Evolutionary conservation across 2,329 filamentous ascomycete genomes (phyloP), one percentile per base, ranked within the genome.

Genomic region (Penicillium vulpinum): DNA sequence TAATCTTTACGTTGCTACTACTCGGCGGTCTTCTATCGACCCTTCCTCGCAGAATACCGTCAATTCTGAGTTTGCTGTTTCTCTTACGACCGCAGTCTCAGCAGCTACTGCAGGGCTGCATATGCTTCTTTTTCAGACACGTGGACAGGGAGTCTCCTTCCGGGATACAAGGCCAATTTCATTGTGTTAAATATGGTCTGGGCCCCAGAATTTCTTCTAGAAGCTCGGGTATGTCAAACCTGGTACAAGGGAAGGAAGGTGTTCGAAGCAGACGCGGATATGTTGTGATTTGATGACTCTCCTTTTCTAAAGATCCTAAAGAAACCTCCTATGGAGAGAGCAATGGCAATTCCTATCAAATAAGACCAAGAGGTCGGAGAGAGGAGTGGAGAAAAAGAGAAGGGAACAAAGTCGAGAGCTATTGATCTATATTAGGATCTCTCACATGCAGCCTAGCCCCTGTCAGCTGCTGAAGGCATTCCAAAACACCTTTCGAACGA

Each of bases 1-100:
- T 10, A 82, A 81, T 58, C 51, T 82, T 40, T 81, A 81, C 58
- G 74, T 77, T n/a, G 80, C 79, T 7, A 80, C 78, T 2, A 81
- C 80, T 18, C 71, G 80, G 44, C 72, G 73, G 50, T 78, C 76
- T 9, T 76, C 77, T 5, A 68, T 75, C 41, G 68, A 79, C 45
- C 75, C 75, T 0, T 63, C 70, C 1, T 63, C 58, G 2, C 61
- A 67, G 15, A 69, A 66, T 22, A 73, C 72, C 3, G 70, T 79
- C 2, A 81, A 81, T 55, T 67, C 69, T 26, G 62, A 78, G 22
- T 80, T 77, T 58, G 73, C 66, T 11, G 54, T 81, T 28, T 68
- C 69, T 10, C 58, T 81, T 35, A 65, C 67, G 40, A 70, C 76
- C 48, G 78, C 78, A 5, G 65, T 81, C 15, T 63, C 61, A 41